Conservation (phyloP, 2,329 filamentous ascomycete species). For the Ilyonectria mors-panacis region DNA sequence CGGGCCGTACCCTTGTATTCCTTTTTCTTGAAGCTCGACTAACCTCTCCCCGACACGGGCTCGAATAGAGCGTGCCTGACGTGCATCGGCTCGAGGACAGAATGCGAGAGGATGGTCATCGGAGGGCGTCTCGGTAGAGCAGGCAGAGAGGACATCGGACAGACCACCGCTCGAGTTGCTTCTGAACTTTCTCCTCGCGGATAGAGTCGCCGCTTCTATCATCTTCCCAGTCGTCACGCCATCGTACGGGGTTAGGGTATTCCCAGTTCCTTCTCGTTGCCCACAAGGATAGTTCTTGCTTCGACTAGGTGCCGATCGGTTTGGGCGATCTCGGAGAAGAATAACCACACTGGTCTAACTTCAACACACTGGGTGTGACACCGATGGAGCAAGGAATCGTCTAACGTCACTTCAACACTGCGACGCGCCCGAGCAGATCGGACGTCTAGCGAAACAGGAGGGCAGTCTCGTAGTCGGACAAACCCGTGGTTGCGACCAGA, state of each 20-base stretch:
- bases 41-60: background rate
- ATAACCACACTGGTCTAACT: too few species aligned
- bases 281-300: background rate
- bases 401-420: too few species aligned
- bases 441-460: too few species aligned
- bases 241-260: background rate
- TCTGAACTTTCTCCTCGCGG: slow-evolving; percentile 1
- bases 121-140: slow-evolving; percentile 1
- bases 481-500: too few species aligned
- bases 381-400: too few species aligned
- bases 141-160: slow-evolving; percentile 2
- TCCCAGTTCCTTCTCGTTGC: background rate
- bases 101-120: background rate
- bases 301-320: background rate
- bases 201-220: background rate
- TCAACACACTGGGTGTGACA: too few species aligned
- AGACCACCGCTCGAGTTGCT: slow-evolving; percentile 7
- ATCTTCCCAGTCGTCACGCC: background rate
- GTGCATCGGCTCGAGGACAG: background rate
- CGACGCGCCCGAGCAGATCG: too few species aligned
- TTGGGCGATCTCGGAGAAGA: slow-evolving; percentile 21
- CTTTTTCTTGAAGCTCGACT: background rate
- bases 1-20: background rate
- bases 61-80: background rate
- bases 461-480: too few species aligned